A percentile compares a stretch with the other conserved stretches of the same genome.
phyloP scores from a whole-genome alignment of 441 rosid species.

The Gossypium gossypioides region DNA sequence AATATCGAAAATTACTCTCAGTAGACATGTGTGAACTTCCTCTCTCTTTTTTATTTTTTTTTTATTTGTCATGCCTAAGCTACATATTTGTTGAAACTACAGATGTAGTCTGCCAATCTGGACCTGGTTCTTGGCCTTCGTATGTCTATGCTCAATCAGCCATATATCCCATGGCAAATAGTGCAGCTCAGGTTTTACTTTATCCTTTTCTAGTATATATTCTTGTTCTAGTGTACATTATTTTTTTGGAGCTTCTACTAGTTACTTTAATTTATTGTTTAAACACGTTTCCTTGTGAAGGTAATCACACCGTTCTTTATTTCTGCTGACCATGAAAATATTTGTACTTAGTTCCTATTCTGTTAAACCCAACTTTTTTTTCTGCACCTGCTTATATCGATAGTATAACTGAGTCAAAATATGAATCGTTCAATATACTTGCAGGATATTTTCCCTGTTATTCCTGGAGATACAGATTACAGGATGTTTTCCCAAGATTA shows the following conservation, averaged over 20 bases:
- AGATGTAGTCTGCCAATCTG: slow-evolving; percentile 98
- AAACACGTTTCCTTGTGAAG: slow-evolving; percentile 6
- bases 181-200: slow-evolving; percentile 86
- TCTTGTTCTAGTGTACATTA: slow-evolving; percentile 10
- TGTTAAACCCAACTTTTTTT: too few species aligned
- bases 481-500: slow-evolving; percentile 87
- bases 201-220: slow-evolving; percentile 13
- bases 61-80: background rate
- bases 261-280: background rate
- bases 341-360: background rate
- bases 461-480: slow-evolving; percentile 97
- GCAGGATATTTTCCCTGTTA: slow-evolving; percentile 82
- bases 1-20: background rate
- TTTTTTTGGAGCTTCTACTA: background rate
- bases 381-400: background rate
- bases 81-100: slow-evolving; percentile 19
- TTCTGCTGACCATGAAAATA: background rate
- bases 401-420: background rate
- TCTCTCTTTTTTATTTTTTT: background rate
- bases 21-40: background rate
- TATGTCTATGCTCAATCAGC: slow-evolving; percentile 80
- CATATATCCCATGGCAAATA: slow-evolving; percentile 85
- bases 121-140: slow-evolving; percentile 94
- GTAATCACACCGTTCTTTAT: background rate
- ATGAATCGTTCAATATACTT: slow-evolving; percentile 11